Percentiles rank a stretch among this genome's conserved stretches.
phyloP scores from a whole-genome alignment of 495 filamentous ascomycete genomes.

The Chaetomidium leptoderma region DNA sequence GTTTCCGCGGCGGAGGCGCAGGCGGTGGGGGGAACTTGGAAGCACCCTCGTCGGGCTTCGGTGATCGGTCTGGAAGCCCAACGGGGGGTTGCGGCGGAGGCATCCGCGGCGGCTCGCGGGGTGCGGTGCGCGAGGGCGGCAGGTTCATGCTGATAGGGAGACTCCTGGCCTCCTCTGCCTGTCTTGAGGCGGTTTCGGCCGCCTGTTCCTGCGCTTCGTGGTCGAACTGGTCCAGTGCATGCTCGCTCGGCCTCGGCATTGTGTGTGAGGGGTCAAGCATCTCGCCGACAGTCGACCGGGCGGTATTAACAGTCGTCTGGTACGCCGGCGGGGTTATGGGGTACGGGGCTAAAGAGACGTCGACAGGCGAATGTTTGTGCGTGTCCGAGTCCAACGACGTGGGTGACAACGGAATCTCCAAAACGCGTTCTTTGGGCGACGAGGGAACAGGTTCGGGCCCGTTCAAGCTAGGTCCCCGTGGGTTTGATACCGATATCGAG shows the following conservation, averaged over 20 bases:
- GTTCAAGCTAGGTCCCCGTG: constrained; percentile 11
- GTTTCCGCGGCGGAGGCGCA: constrained; percentile 64
- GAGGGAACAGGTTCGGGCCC: constrained; percentile 12
- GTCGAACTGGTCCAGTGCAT: constrained; percentile 50
- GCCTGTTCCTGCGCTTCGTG: constrained; percentile 46
- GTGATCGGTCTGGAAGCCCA: constrained; percentile 39
- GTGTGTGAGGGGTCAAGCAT: constrained; percentile 47
- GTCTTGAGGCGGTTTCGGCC: constrained; percentile 40
- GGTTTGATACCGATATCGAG: constrained; percentile 9
- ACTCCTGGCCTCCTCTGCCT: constrained; percentile 37
- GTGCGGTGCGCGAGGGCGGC: constrained; percentile 47
- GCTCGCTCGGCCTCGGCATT: constrained; percentile 52
- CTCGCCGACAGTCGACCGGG: constrained; percentile 37
- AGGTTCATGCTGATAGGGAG: constrained; percentile 43
- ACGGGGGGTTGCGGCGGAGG: constrained; percentile 43
- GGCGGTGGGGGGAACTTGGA: constrained; percentile 44
- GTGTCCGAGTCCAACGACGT: constrained; percentile 38
- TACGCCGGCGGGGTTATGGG: constrained; percentile 53
- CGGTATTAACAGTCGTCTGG: constrained; percentile 25
- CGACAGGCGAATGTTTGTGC: constrained; percentile 47
- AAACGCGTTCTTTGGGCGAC: constrained; percentile 30
- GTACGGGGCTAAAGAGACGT: constrained; percentile 52
- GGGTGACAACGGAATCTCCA: constrained; percentile 41
- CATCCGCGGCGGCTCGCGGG: constrained; percentile 42
- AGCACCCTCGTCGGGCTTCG: constrained; percentile 44